Conservation (phyloP, 202 grass and related monocot species). For the Carex sylvatica region DNA sequence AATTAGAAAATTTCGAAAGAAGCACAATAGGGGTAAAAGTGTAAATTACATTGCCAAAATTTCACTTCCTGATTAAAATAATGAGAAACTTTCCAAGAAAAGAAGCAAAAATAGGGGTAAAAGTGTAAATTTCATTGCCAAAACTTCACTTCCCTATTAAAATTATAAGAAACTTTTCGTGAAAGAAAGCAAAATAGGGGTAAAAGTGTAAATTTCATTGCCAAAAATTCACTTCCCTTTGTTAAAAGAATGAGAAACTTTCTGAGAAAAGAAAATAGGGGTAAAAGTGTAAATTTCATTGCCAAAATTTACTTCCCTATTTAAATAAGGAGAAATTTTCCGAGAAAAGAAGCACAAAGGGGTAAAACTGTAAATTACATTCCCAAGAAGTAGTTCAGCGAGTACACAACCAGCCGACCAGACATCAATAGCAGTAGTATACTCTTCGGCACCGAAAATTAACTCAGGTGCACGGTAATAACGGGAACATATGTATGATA, state of each 20-base stretch:
- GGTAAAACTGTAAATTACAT: slow-evolving; percentile 21
- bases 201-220: slow-evolving; percentile 34
- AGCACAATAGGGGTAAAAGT: not conserved
- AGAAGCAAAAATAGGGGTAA: not conserved
- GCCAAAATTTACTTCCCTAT: not conserved
- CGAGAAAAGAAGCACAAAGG: too few relatives aligned
- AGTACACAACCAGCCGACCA: slow-evolving; percentile 81
- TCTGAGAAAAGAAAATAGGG: not conserved
- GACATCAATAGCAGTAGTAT: slow-evolving; percentile 68
- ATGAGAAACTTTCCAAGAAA: not conserved
- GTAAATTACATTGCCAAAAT: slow-evolving; percentile 37
- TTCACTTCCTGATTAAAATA: not conserved
- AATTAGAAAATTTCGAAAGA: not conserved
- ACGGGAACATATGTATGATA: slow-evolving; percentile 71
- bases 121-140: not conserved
- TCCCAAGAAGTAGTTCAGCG: slow-evolving; percentile 59
- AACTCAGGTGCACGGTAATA: slow-evolving; percentile 70
- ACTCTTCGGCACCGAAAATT: slow-evolving; percentile 78
- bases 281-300: slow-evolving; percentile 34
- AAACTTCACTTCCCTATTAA: slow-evolving; percentile 16
- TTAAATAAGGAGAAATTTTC: too few relatives aligned
- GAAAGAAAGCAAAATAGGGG: not conserved
- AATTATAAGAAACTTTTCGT: slow-evolving; percentile 7
- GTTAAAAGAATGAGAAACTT: slow-evolving; percentile 5
- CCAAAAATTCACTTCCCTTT: not conserved